phyloP scores from a whole-genome alignment of 2,329 filamentous ascomycete species.

The Colletotrichum scovillei region DNA sequence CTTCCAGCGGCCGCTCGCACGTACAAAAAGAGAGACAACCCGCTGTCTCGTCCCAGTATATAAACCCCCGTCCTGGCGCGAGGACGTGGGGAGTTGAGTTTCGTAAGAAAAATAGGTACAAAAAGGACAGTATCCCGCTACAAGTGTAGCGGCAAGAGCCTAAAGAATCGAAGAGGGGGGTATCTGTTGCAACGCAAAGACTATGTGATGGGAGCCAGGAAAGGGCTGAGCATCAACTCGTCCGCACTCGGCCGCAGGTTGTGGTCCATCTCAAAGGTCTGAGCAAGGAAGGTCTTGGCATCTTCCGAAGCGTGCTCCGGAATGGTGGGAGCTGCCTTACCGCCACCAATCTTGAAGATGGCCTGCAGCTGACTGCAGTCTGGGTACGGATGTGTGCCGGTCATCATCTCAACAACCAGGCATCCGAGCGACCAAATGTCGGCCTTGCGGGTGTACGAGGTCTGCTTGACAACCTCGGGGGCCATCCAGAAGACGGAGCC shows the following conservation, averaged over 20 bases:
- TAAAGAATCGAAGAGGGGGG: constrained; percentile 24
- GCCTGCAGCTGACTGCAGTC: constrained; percentile 97
- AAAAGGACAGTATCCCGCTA: background rate
- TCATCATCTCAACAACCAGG: constrained; percentile 99
- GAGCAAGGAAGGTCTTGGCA: constrained; percentile 82
- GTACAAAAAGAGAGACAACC: constrained; percentile 16
- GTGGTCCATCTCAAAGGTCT: constrained; percentile 96
- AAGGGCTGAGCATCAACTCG: constrained; percentile 85
- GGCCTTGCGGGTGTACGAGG: constrained; percentile 96
- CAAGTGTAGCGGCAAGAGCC: background rate
- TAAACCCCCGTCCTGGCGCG: constrained; percentile 6
- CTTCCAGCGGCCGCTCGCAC: constrained; percentile 36
- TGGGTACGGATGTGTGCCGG: constrained; percentile 93
- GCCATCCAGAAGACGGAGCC: constrained; percentile 99
- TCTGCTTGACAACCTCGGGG: constrained; percentile 97
- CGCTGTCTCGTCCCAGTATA: constrained; percentile 17
- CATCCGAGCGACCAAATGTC: constrained; percentile 99
- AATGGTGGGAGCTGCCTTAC: constrained; percentile 82
- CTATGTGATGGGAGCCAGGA: constrained; percentile 79
- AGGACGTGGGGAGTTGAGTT: background rate
- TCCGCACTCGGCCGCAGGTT: constrained; percentile 92
- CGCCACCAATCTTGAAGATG: constrained; percentile 97
- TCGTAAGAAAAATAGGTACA: constrained; percentile 26
- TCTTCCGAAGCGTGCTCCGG: constrained; percentile 88
- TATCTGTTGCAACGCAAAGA: constrained; percentile 3